These are phyloP conservation scores for Uromyces viciae-fabae DNA, from an alignment of 1,284 basidiomycete species.

Conservation along the genomic window DNA sequence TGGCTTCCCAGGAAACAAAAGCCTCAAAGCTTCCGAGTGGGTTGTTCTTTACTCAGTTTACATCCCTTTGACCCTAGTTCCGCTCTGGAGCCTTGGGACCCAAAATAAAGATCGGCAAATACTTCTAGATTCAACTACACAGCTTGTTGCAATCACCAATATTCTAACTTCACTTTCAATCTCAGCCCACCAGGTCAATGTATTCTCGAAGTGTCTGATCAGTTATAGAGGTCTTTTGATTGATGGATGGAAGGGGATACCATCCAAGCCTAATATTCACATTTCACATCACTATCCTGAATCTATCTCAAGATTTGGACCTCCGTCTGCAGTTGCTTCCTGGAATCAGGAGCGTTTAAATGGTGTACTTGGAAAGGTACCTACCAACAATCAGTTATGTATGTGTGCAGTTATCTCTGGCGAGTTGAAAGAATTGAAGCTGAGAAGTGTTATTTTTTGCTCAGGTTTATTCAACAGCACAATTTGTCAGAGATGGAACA, in stretches of 20 bases:
- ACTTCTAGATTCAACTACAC: no score
- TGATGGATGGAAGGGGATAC: no score
- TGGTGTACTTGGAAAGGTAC: background rate
- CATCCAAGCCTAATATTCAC: conserved; percentile 24
- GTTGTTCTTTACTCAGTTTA: background rate
- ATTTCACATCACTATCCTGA: conserved; percentile 2
- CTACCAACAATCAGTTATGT: conserved; percentile 14
- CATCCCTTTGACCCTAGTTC: background rate
- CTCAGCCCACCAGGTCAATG: no score
- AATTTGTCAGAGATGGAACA: background rate
- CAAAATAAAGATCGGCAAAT: no score
- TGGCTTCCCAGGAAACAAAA: no score
- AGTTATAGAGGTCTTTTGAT: no score
- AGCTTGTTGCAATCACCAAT: no score
- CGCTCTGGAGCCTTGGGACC: no score
- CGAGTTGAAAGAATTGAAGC: background rate
- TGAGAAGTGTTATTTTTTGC: background rate
- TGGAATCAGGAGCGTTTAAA: conserved; percentile 18
- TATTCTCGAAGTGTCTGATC: no score
- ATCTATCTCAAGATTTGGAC: conserved; percentile 9
- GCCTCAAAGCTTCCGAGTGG: conserved; percentile 1
- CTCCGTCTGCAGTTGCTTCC: conserved; percentile 8
- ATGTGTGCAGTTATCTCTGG: background rate
- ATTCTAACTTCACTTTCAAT: no score
- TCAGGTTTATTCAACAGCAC: background rate